Percentiles rank a stretch among this genome's conserved stretches.
phyloP scores from a whole-genome alignment of 768 basidiomycete species.

The Xerocomus brunneocitrinus region DNA sequence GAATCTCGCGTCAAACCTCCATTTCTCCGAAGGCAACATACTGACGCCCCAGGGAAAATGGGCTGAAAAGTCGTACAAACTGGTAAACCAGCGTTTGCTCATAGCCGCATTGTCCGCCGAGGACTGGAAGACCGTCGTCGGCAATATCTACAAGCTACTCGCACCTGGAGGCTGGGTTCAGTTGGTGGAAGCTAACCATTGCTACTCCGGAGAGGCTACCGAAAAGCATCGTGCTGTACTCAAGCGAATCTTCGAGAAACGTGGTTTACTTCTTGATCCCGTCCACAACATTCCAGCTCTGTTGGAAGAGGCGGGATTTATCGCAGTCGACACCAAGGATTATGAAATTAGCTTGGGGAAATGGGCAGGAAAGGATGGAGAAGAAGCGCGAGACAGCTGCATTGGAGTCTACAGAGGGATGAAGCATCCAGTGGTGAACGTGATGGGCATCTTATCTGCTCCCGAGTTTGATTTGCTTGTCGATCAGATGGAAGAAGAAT shows the following conservation, averaged over 20 bases:
- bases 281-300: background rate
- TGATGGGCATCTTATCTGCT: background rate
- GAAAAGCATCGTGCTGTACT: background rate
- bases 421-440: background rate
- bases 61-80: slow-evolving; percentile 15
- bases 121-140: slow-evolving; percentile 21
- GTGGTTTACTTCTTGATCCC: background rate
- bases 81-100: slow-evolving; percentile 29
- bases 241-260: background rate
- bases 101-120: slow-evolving; percentile 17
- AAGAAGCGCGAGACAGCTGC: background rate
- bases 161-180: slow-evolving; percentile 26
- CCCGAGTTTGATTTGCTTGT: background rate
- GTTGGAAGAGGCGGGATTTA: background rate
- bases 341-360: background rate
- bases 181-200: slow-evolving; percentile 14
- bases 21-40: background rate
- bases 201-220: slow-evolving; percentile 4
- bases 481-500: background rate
- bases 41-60: slow-evolving; percentile 15
- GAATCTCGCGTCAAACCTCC: background rate
- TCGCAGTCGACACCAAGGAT: background rate
- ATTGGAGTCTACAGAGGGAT: background rate
- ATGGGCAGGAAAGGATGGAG: slow-evolving; percentile 3
- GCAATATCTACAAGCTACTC: slow-evolving; percentile 23